Base-by-base conservation (phyloP, 129 eudicot species). In the Gnaphalium uliginosum region DNA sequence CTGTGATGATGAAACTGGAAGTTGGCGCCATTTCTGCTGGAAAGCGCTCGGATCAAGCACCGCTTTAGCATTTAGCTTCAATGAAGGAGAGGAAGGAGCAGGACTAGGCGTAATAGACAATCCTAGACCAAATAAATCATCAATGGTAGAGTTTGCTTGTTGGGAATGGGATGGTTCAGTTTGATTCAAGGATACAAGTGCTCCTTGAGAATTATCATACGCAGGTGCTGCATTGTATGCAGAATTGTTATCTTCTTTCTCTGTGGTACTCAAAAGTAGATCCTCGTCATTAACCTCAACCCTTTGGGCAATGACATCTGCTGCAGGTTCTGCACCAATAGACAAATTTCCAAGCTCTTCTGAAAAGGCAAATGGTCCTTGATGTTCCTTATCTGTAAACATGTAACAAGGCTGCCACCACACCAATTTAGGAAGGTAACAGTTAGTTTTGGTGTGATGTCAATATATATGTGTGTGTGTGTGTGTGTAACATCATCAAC, bases 1-100 rank as follows among this genome's bases (percentile, higher is more conserved):
- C 97, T 90, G 99, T 68, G 90, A 82, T 77, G 83, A 1, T 27
- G 99, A 81, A 58, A 94, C 74, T 13, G 97, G 86, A 65, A 94
- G 86, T 78, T 94, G 97, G 84, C 99, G 96, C 99, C 99, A 94
- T 86, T 94, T 94, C 76, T 91, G 99, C 90, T 94, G 99, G 78
- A 91, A 94, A 75, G 89, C 72, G 71, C 60, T 81, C 14, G 99
- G 93, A 84, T 91, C 93, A 46, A 94, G 82, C 80, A 76, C 85
- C 59, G 99, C 90, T 78, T 90, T 94, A 66, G 90, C 86, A 77
- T 87, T 87, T 29, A 94, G 93, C 77, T 85, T 73, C 86, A 94
- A 77, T 2, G 89, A 53, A 69, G 89, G 82, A 25, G 84, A 63
- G 43, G 89, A 53, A 51, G 87, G 87, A 66, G 87, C 78, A 30